Evolutionary conservation across 2,329 filamentous ascomycete genomes (phyloP), one percentile per base, ranked within the genome.

Genomic region (Cordyceps cicadae): DNA sequence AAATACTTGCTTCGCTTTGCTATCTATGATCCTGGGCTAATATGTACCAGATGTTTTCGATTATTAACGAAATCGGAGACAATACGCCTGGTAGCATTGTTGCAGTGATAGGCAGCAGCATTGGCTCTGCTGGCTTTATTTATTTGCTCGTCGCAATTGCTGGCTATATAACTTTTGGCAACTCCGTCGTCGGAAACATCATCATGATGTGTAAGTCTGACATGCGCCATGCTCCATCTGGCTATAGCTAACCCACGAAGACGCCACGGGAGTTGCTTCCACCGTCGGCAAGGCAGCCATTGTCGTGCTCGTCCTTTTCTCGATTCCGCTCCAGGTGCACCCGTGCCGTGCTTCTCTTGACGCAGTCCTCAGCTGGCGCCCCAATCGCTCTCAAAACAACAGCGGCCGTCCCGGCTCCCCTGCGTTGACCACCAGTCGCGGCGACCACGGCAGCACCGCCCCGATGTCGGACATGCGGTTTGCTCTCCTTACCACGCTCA

Each of bases 211-310:
- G 85, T 88, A 85, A 72, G 86, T 78, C 48, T 12, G 26, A 46
- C 4, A 34, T n/a, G 2, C 11, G 24, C 9, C 11, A 12, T 11
- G 26, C 2, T 4, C 9, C 15, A 15, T 19, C 19, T 24, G 19
- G 6, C 6, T 12, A 14, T 7, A 12, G 15, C 69, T 73, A 64
- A 74, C 58, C 37, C 21, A 26, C 24, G 8, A 14, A 76, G 74
- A 76, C 54, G 74, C 73, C 6, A 76, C 74, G 5, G 73, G 74
- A 34, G 81, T 90, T 49, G 87, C 89, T 17, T 93, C 92, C 1
- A 97, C 93, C 1, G 92, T 99, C 66, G 94, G 90, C 59, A 93
- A 95, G 66, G 90, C 92, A 3, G 94, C 94, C 52, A 99, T 99
- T 65, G 94, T 99, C 43, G 82, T 97, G 62, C 85, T 99, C 1